Evolutionary conservation across 352 stramenopile species (phyloP).

Genomic region (Lagenidium sp.): DNA sequence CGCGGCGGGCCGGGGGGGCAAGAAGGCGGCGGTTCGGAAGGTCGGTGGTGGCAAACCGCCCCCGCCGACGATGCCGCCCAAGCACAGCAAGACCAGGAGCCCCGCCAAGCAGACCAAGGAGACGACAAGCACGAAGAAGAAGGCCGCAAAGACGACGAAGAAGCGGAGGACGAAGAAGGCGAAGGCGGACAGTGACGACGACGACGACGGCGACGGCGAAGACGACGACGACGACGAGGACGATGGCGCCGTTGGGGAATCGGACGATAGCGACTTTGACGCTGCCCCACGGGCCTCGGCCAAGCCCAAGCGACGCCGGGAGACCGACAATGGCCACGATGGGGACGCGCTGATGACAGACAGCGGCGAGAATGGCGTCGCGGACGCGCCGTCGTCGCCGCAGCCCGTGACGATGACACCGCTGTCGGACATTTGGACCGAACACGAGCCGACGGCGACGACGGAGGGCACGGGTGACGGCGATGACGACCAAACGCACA

Average conservation of each 20-base stretch:
- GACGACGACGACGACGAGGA: conserved; percentile 2
- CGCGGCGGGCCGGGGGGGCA: too few species aligned
- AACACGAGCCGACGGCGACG: too few species aligned
- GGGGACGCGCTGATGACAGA: neutral
- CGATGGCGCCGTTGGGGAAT: neutral
- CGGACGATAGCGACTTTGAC: too few species aligned
- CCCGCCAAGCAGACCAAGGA: too few species aligned
- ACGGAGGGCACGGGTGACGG: neutral
- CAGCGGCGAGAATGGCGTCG: neutral
- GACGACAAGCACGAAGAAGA: too few species aligned
- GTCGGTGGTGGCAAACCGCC: too few species aligned
- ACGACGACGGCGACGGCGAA: conserved; percentile 4
- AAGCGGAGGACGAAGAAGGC: too few species aligned
- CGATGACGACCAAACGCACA: neutral
- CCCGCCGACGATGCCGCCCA: too few species aligned
- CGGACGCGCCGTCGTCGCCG: neutral
- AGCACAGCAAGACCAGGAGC: too few species aligned
- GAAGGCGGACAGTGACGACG: conserved; percentile 7
- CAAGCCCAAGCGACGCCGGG: conserved; percentile 1
- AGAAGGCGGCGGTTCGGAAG: too few species aligned
- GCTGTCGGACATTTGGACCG: conserved; percentile 16
- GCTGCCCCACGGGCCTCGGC: too few species aligned
- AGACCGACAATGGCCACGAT: neutral
- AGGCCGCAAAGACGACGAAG: conserved; percentile 9
- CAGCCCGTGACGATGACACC: conserved; percentile 6